These are phyloP conservation scores for Exophiala sp. DNA, from an alignment of 2,329 filamentous ascomycete genomes.

Conservation along the genomic window DNA sequence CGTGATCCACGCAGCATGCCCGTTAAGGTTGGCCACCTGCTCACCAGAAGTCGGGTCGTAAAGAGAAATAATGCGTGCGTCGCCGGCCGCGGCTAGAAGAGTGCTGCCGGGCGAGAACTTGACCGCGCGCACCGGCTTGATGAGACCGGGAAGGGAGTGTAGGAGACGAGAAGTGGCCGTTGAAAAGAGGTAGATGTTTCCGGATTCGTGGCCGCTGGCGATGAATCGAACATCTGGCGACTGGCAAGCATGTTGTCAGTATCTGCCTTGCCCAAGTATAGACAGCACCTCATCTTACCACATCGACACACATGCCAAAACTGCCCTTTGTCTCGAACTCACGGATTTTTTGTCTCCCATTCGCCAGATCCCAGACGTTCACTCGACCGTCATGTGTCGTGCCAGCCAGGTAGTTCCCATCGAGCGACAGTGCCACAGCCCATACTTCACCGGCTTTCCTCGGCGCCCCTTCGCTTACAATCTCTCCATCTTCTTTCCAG, in stretches of 20 bases:
- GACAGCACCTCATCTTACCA: slow-evolving; percentile 44
- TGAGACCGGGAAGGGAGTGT: slow-evolving; percentile 76
- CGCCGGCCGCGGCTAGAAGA: slow-evolving; percentile 81
- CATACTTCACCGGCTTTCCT: slow-evolving; percentile 67
- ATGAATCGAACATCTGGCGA: slow-evolving; percentile 73
- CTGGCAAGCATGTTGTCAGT: slow-evolving; percentile 2
- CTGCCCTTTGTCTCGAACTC: slow-evolving; percentile 89
- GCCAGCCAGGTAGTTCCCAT: slow-evolving; percentile 77
- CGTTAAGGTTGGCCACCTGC: slow-evolving; percentile 77
- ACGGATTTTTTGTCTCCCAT: slow-evolving; percentile 58
- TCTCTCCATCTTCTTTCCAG: slow-evolving; percentile 49
- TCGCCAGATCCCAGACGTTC: slow-evolving; percentile 71
- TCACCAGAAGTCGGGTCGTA: slow-evolving; percentile 92
- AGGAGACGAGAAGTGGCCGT: slow-evolving; percentile 72
- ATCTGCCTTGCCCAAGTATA: background rate
- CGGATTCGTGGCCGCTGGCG: slow-evolving; percentile 88
- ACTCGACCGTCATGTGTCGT: slow-evolving; percentile 83
- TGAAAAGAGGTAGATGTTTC: slow-evolving; percentile 88
- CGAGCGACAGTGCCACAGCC: slow-evolving; percentile 78
- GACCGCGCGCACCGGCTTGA: slow-evolving; percentile 77
- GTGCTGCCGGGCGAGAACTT: slow-evolving; percentile 82
- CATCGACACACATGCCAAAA: slow-evolving; percentile 82
- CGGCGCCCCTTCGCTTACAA: slow-evolving; percentile 34
- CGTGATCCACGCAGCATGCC: slow-evolving; percentile 81
- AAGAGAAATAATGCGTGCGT: slow-evolving; percentile 79